Percentiles rank a stretch among this genome's conserved stretches.
Evolutionary conservation across 352 stramenopile genomes (phyloP).

Genomic region (Phytopythium helicoides): DNA sequence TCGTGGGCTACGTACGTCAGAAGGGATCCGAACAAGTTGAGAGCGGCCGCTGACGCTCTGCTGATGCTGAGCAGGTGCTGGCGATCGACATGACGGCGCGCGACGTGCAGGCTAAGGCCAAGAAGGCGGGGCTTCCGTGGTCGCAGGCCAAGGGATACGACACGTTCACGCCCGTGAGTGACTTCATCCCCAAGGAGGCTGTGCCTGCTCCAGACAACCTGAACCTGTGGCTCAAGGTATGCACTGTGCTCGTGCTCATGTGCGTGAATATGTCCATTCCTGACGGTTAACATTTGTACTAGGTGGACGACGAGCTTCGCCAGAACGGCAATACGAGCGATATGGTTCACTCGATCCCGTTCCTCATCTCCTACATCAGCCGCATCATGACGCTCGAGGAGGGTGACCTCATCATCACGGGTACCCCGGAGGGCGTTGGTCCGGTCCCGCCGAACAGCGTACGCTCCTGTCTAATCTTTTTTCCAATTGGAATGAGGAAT

Average conservation of each 20-base stretch:
- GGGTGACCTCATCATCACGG: conserved; percentile 84
- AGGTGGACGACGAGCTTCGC: conserved; percentile 65
- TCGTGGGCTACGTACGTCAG: conserved; percentile 65
- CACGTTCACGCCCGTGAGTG: conserved; percentile 80
- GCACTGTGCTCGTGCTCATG: neutral
- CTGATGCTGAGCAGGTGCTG: conserved; percentile 28
- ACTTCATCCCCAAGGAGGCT: conserved; percentile 69
- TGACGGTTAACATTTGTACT: no score
- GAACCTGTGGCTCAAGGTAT: conserved; percentile 80
- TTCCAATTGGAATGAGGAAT: neutral
- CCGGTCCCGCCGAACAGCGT: conserved; percentile 59
- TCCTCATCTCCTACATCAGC: conserved; percentile 73
- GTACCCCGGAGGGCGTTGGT: conserved; percentile 77
- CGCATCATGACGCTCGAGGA: conserved; percentile 85
- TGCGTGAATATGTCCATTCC: neutral
- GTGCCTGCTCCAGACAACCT: conserved; percentile 66
- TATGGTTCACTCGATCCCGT: conserved; percentile 82
- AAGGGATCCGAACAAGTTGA: neutral
- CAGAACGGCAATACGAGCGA: conserved; percentile 71
- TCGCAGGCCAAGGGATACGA: conserved; percentile 73
- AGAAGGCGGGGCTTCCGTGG: conserved; percentile 75
- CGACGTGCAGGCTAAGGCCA: conserved; percentile 72
- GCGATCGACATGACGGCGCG: conserved; percentile 84
- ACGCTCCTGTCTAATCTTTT: conserved; percentile 22
- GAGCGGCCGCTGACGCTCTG: neutral